Evolutionary conservation across 148 eudicot genomes (phyloP).

Genomic region (Amaranthus cruentus): DNA sequence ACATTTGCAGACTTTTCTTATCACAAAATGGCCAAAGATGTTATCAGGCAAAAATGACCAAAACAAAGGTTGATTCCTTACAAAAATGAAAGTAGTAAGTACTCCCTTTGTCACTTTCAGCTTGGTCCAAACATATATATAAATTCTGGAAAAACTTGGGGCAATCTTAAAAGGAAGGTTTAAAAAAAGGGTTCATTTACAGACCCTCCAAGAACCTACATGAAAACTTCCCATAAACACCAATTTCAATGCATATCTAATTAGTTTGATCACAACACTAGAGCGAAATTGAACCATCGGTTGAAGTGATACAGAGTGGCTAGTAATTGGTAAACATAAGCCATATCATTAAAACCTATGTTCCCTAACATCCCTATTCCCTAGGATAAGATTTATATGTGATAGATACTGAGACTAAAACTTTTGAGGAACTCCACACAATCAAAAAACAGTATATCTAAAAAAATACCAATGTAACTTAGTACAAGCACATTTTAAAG

Average conservation of each 20-base stretch:
- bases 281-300: background rate
- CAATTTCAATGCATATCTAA: background rate
- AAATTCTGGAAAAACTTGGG: no score
- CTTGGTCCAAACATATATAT: no score
- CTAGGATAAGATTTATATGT: no score
- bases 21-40: background rate
- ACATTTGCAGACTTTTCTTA: background rate
- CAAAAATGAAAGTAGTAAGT: no score
- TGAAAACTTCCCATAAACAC: background rate
- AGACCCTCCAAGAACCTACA: background rate
- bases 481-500: background rate
- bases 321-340: no score
- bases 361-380: background rate
- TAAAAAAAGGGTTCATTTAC: background rate
- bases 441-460: background rate
- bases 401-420: background rate
- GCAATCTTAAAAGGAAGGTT: background rate
- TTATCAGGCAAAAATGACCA: background rate
- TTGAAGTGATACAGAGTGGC: no score
- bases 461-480: background rate
- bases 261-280: background rate
- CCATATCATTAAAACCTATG: background rate
- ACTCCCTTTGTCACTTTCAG: no score
- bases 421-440: background rate
- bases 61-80: no score